Conservation (phyloP, 169 alveolate species). For the Plasmodium gaboni region DNA sequence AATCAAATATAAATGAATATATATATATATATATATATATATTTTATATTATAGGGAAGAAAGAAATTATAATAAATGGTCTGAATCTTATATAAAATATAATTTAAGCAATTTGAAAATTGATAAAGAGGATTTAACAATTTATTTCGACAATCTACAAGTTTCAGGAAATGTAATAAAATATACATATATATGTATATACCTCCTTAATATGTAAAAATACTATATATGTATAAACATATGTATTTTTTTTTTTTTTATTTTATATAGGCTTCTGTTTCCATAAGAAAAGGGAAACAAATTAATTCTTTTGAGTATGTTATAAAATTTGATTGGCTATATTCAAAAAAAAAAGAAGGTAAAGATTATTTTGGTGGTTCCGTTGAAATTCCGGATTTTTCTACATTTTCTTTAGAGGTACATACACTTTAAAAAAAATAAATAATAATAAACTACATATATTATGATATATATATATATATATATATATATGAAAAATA, state of each 20-base stretch:
- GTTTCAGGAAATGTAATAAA: constrained; percentile 44
- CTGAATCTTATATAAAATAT: constrained; percentile 38
- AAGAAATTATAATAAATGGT: constrained; percentile 63
- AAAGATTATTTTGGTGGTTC: constrained; percentile 29
- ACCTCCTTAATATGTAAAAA: not conserved
- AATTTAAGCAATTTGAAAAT: constrained; percentile 43
- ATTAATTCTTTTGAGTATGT: constrained; percentile 51
- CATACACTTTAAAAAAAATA: not conserved
- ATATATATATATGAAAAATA: not conserved
- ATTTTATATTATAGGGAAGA: constrained; percentile 36
- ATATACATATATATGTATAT: too few relatives aligned
- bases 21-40: not conserved
- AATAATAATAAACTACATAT: not conserved
- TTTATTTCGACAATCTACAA: constrained; percentile 32
- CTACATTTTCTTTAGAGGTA: constrained; percentile 60
- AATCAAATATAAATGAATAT: not conserved
- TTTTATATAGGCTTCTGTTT: constrained; percentile 23
- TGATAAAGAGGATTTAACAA: constrained; percentile 22
- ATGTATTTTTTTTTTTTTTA: not conserved
- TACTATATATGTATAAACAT: not conserved
- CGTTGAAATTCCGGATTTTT: constrained; percentile 46
- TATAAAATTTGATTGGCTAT: constrained; percentile 33
- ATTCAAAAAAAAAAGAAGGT: constrained; percentile 8
- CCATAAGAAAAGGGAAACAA: constrained; percentile 55
- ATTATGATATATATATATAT: not conserved